Base-by-base conservation (phyloP, 495 filamentous ascomycete genomes). In the Saxispiralis lemnorum region DNA sequence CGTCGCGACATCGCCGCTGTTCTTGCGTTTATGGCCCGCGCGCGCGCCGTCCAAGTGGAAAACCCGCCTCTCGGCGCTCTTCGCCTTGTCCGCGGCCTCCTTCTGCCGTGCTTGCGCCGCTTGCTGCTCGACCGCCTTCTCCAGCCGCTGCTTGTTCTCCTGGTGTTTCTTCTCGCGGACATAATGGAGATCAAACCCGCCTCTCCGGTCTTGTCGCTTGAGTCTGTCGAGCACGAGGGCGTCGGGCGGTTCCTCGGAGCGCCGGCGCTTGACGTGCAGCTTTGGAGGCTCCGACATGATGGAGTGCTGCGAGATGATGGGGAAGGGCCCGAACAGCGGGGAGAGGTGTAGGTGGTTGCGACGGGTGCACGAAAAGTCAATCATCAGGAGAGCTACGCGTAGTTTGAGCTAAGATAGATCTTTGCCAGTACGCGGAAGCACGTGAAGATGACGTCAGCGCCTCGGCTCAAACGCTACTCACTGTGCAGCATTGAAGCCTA, bases 251-350 rank as follows among this genome's bases (percentile, higher is more conserved):
- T 43, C 40, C 28, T 32, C 40, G 11, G 40, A 33, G 9, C 16
- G 16, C 19, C 31, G n/a, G 31, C 40, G 40, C 40, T 43, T 43
- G 40, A 43, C 17, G 40, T 17, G 24, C 13, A 43, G 14, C 28
- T n/a, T 7, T 7, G 40, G 16, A 13, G 31, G 40, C 18, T 33
- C 28, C 9, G 40, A 18, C 40, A 43, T 43, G 13, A 20, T 41
- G 38, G 16, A 7, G 10, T 9, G n/a, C 9, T 7, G n/a, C n/a
- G 31, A 9, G n/a, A 33, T 33, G n/a, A 33, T 7, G 7, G 31
- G 31, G 31, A 33, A n/a, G 31, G 31, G n/a, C n/a, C n/a, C n/a
- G n/a, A n/a, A n/a, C n/a, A n/a, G n/a, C n/a, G 24, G 9, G 24
- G 24, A 28, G 24, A 28, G 24, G 24, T 28, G 24, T 28, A 9